Evolutionary conservation across 768 basidiomycete species (phyloP).

Genomic region (Sarcodon sp.): DNA sequence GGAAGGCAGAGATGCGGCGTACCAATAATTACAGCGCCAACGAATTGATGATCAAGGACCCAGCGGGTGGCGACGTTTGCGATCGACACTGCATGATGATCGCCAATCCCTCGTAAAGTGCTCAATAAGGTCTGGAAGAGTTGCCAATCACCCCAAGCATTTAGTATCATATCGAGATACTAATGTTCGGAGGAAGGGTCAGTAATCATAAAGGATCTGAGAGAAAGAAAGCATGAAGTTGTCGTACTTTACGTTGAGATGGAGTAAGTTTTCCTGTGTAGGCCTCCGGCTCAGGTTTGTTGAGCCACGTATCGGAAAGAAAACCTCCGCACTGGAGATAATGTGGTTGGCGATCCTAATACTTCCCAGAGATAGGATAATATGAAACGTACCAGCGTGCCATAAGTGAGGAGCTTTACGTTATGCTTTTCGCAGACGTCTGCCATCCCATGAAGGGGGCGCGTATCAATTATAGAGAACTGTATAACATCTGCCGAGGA

Average conservation of each 20-base stretch:
- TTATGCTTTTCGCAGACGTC: constrained; percentile 63
- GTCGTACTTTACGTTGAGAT: constrained; percentile 65
- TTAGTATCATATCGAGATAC: constrained; percentile 78
- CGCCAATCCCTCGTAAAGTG: constrained; percentile 49
- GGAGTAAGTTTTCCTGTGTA: constrained; percentile 62
- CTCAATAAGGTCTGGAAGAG: constrained; percentile 58
- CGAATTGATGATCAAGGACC: constrained; percentile 68
- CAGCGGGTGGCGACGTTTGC: constrained; percentile 74
- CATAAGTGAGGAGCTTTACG: constrained; percentile 71
- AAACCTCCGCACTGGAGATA: constrained; percentile 66
- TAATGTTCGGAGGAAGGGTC: constrained; percentile 13
- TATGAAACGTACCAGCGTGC: constrained; percentile 47
- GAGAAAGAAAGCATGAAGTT: neutral
- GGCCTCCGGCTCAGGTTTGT: constrained; percentile 52
- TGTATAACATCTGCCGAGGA: constrained; percentile 13
- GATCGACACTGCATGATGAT: constrained; percentile 55
- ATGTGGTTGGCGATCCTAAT: no score
- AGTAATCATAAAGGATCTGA: neutral
- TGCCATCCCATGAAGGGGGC: constrained; percentile 66
- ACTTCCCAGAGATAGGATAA: constrained; percentile 1
- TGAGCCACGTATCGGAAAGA: constrained; percentile 65
- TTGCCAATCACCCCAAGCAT: constrained; percentile 68
- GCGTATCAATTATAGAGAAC: constrained; percentile 76
- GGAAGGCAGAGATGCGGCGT: constrained; percentile 4
- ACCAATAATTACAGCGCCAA: constrained; percentile 77